Evolutionary conservation across 768 basidiomycete genomes (phyloP).

Genomic region (Phylloporus rhodoxanthus): DNA sequence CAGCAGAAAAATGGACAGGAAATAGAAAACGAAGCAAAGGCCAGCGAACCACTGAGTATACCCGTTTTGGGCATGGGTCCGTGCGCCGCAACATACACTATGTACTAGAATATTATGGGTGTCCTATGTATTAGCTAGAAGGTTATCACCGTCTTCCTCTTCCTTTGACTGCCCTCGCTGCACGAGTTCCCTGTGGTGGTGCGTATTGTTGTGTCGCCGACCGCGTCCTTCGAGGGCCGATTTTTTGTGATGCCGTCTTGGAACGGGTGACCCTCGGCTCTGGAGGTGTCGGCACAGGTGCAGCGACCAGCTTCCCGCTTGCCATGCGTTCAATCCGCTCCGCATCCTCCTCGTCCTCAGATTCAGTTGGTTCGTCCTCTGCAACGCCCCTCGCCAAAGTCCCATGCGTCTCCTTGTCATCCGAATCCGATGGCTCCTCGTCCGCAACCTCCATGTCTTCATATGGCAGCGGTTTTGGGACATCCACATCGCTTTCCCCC

Average conservation of each 20-base stretch:
- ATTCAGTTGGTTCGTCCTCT: not conserved
- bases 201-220: slow-evolving; percentile 1
- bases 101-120: too few relatives aligned
- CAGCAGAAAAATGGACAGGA: not conserved
- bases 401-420: slow-evolving; percentile 26
- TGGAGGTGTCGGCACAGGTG: not conserved
- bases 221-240: slow-evolving; percentile 8
- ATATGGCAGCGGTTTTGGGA: slow-evolving; percentile 2
- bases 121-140: too few relatives aligned
- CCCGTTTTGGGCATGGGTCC: not conserved
- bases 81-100: not conserved
- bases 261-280: slow-evolving; percentile 9
- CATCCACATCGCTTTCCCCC: not conserved
- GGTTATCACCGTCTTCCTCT: slow-evolving; percentile 7
- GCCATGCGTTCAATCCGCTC: slow-evolving; percentile 18
- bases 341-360: slow-evolving; percentile 1
- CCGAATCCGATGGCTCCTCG: slow-evolving; percentile 21
- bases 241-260: not conserved
- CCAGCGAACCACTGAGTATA: too few relatives aligned
- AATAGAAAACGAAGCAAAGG: not conserved
- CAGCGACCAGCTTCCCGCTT: not conserved
- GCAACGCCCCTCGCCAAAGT: slow-evolving; percentile 4
- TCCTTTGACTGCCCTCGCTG: not conserved
- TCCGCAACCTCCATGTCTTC: slow-evolving; percentile 8
- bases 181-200: not conserved